phyloP scores from a whole-genome alignment of 148 eudicot species.

The Silene conica region DNA sequence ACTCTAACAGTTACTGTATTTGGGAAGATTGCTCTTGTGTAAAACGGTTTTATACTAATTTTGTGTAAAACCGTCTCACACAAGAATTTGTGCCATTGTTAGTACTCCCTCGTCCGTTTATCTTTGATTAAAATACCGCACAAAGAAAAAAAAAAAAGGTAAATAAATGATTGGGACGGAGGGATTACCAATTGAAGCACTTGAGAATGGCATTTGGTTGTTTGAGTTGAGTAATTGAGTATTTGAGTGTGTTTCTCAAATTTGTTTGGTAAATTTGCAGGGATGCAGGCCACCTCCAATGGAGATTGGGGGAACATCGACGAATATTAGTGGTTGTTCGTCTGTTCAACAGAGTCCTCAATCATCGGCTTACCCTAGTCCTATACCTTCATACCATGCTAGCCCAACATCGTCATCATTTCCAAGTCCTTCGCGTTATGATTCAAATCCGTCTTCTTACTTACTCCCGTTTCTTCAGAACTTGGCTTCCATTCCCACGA shows the following conservation, averaged over 20 bases:
- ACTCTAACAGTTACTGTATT: too few relatives aligned
- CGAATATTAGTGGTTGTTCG: conserved; percentile 61
- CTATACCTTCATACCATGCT: conserved; percentile 88
- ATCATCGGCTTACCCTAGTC: conserved; percentile 82
- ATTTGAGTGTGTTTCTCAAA: not conserved
- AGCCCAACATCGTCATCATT: conserved; percentile 86
- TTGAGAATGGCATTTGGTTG: too few relatives aligned
- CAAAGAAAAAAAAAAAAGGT: too few relatives aligned
- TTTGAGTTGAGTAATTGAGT: not conserved
- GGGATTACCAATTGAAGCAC: too few relatives aligned
- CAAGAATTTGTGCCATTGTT: too few relatives aligned
- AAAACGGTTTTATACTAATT: too few relatives aligned
- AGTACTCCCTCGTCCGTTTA: too few relatives aligned
- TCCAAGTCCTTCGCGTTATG: conserved; percentile 78
- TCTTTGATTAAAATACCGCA: too few relatives aligned
- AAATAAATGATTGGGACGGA: too few relatives aligned
- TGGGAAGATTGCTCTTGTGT: too few relatives aligned
- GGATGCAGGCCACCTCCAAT: conserved; percentile 73
- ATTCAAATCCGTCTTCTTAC: conserved; percentile 59
- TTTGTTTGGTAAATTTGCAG: conserved; percentile 29
- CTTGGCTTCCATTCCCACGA: conserved; percentile 54
- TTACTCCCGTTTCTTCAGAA: conserved; percentile 75
- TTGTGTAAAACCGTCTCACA: too few relatives aligned
- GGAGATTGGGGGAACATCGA: conserved; percentile 46
- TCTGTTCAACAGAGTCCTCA: conserved; percentile 79